Conservation (phyloP, 192 early-diverging fungal genomes). For the Dissophora ornata region DNA sequence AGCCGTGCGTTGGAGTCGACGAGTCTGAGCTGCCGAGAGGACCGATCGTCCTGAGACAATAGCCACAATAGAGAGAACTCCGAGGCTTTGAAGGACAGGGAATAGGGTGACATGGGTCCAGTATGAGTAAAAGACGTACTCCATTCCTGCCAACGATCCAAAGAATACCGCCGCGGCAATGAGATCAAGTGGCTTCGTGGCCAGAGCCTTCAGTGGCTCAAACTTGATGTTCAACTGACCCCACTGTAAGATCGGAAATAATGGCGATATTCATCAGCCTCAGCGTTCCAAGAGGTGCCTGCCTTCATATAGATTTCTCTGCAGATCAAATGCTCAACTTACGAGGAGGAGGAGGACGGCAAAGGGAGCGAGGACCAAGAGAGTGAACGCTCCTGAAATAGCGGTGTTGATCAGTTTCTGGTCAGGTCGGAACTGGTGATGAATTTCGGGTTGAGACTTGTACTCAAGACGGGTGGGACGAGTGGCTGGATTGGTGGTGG, state of each 20-base stretch:
- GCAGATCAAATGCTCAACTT: constrained; percentile 16
- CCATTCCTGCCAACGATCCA: constrained; percentile 56
- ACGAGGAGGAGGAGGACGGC: constrained; percentile 54
- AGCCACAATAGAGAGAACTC: constrained; percentile 51
- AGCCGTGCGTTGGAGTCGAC: constrained; percentile 41
- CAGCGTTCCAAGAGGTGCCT: no score
- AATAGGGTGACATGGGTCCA: constrained; percentile 64
- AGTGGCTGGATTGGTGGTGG: constrained; percentile 23
- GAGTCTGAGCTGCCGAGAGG: constrained; percentile 54
- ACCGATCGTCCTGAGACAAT: constrained; percentile 59
- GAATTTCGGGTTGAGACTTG: constrained; percentile 59
- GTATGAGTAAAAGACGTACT: constrained; percentile 61
- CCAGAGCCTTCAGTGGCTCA: constrained; percentile 35
- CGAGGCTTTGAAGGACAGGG: constrained; percentile 59
- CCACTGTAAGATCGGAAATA: constrained; percentile 49
- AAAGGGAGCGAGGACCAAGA: constrained; percentile 58
- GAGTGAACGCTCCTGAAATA: constrained; percentile 54
- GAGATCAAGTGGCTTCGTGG: constrained; percentile 29
- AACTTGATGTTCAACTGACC: constrained; percentile 56
- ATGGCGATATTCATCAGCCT: no score
- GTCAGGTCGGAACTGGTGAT: constrained; percentile 62
- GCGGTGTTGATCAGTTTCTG: constrained; percentile 59
- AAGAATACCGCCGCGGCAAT: constrained; percentile 56
- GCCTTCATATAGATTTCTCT: no score
- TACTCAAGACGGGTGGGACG: constrained; percentile 28